Conservation (phyloP, 176 grass and related monocot genomes). For the Musa troglodytarum region DNA sequence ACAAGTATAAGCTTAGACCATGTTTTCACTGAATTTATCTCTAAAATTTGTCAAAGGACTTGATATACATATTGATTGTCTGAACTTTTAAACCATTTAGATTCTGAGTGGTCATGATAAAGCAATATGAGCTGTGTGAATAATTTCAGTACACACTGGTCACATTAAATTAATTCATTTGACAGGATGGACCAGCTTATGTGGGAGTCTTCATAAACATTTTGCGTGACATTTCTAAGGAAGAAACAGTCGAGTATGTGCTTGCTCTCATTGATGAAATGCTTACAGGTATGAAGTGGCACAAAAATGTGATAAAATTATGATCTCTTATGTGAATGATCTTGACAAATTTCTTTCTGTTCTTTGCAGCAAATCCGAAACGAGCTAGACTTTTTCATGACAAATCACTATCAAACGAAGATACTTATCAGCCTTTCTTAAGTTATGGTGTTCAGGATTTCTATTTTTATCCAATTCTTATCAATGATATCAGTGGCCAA, state of each 20-base stretch:
- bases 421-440: slow-evolving; percentile 90
- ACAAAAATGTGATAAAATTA: background rate
- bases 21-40: background rate
- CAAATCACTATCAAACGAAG: slow-evolving; percentile 66
- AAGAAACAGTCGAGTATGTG: slow-evolving; percentile 92
- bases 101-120: background rate
- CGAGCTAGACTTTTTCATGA: slow-evolving; percentile 77
- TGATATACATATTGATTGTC: background rate
- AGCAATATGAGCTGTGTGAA: background rate
- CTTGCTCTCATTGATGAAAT: slow-evolving; percentile 95
- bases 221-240: slow-evolving; percentile 69
- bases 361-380: slow-evolving; percentile 80
- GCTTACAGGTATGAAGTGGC: slow-evolving; percentile 54
- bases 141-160: background rate
- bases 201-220: slow-evolving; percentile 75
- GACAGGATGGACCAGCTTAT: slow-evolving; percentile 82
- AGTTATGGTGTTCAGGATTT: slow-evolving; percentile 18
- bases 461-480: background rate
- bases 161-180: background rate
- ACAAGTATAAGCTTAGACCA: background rate
- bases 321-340: slow-evolving; percentile 21
- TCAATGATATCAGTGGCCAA: background rate
- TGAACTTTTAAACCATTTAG: background rate
- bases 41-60: background rate
- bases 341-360: slow-evolving; percentile 13